These are phyloP conservation scores for Phytophthora multivora DNA, from an alignment of 352 stramenopile genomes.

Conservation along the genomic window DNA sequence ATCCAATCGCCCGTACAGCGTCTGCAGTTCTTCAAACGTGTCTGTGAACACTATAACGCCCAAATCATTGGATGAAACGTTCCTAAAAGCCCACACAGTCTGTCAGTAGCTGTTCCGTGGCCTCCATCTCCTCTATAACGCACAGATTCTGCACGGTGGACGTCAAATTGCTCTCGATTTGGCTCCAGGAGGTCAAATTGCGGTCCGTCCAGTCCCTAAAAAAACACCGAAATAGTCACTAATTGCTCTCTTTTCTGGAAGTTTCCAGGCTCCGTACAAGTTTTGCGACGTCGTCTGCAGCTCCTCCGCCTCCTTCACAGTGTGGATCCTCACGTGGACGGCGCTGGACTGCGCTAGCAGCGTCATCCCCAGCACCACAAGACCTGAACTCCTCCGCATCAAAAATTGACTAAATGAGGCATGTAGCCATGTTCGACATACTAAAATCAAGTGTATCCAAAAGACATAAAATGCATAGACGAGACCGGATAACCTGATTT, in stretches of 20 bases:
- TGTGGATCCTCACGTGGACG: conserved; percentile 17
- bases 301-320: not conserved
- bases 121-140: conserved; percentile 1
- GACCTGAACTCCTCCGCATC: conserved; percentile 1
- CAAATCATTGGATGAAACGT: conserved; percentile 31
- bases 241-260: no score
- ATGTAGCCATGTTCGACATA: not conserved
- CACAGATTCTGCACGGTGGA: conserved; percentile 21
- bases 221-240: no score
- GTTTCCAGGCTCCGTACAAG: conserved; percentile 1
- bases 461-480: no score
- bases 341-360: not conserved
- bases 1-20: conserved; percentile 17
- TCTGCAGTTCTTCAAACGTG: conserved; percentile 29
- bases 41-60: conserved; percentile 18
- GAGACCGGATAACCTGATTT: not conserved
- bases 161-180: conserved; percentile 29
- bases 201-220: conserved; percentile 20
- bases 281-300: not conserved
- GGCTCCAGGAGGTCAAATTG: conserved; percentile 20
- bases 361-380: not conserved
- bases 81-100: conserved; percentile 4
- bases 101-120: not conserved
- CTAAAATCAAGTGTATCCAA: not conserved
- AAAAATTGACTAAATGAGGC: conserved; percentile 11